Evolutionary conservation across 1,139 yeast species (phyloP), one percentile per base, ranked within the genome.

Genomic region (Yarrowia galli): DNA sequence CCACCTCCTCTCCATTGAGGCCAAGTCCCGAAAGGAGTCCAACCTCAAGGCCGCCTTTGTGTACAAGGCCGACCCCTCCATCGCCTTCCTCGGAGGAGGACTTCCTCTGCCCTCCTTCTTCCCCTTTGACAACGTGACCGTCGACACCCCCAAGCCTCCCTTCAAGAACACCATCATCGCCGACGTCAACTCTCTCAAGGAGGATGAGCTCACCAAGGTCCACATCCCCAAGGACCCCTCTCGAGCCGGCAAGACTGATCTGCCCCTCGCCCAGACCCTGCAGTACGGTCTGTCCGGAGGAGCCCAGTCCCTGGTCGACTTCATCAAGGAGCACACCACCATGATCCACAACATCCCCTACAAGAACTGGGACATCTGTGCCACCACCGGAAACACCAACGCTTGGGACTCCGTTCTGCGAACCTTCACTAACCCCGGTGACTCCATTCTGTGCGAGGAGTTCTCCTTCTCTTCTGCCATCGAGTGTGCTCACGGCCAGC

Each of bases 71-170:
- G 84, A 86, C 72, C 97, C 97, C 56, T 87, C 88, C 67, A 83
- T 95, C 76, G 87, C 93, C 68, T 92, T 92, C 75, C 85, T 95
- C 71, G 99, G 98, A 68, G 99, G 99, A 72, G 99, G 99, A 8
- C 85, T 95, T 73, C 99, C 99, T 22, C 81, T 91, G 75, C 82
- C 97, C 22, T 93, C 89, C 73, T 89, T 90, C 78, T 95, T 95
- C 84, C 99, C 99, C 66, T 91, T 93, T 85, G 92, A 91, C 75
- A 85, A 86, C 73, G 76, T 92, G 67, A 77, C 83, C 32, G 88
- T 89, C 35, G 87, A 87, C 69, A 82, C 92, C 7, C 96, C 97
- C 69, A 83, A 86, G 32, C 89, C 95, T 46, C 92, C 96, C 1
- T 92, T 92, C 75, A 75, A 81, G 13, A 81, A 86, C 43, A 97